A percentile compares a stretch with the other conserved stretches of the same genome.
Evolutionary conservation across 164 flowering plant genomes (phyloP).

Genomic region (Hamamelis virginiana): DNA sequence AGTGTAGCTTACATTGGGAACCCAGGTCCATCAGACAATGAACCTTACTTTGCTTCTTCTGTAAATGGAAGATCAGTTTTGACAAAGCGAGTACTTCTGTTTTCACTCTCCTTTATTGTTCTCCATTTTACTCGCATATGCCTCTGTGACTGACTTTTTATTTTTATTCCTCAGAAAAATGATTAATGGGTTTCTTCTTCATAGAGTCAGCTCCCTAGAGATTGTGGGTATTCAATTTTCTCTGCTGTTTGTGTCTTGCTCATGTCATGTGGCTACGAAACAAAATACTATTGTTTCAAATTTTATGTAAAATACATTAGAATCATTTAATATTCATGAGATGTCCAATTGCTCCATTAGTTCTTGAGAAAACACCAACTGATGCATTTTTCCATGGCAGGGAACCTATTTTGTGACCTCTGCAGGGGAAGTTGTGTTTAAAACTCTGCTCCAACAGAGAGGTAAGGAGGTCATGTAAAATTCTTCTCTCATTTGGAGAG

Average conservation of each 20-base stretch:
- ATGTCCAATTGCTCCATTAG: background rate
- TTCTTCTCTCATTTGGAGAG: no score
- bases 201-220: slow-evolving; percentile 52
- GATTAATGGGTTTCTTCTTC: slow-evolving; percentile 58
- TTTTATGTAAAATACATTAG: no score
- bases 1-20: slow-evolving; percentile 37
- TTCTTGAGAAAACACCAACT: slow-evolving; percentile 1
- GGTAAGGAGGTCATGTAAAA: slow-evolving; percentile 47
- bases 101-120: background rate
- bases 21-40: slow-evolving; percentile 20
- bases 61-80: slow-evolving; percentile 15
- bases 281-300: no score
- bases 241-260: no score
- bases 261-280: no score
- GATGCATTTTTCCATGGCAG: slow-evolving; percentile 31
- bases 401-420: slow-evolving; percentile 47
- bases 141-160: background rate
- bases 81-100: slow-evolving; percentile 24
- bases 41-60: slow-evolving; percentile 10
- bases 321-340: no score
- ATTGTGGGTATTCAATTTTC: slow-evolving; percentile 42
- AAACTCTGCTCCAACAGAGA: slow-evolving; percentile 31
- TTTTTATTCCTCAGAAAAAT: slow-evolving; percentile 29
- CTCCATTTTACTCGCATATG: background rate
- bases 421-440: slow-evolving; percentile 33